Base-by-base conservation (phyloP, 768 basidiomycete genomes). In the Mycena maculata region DNA sequence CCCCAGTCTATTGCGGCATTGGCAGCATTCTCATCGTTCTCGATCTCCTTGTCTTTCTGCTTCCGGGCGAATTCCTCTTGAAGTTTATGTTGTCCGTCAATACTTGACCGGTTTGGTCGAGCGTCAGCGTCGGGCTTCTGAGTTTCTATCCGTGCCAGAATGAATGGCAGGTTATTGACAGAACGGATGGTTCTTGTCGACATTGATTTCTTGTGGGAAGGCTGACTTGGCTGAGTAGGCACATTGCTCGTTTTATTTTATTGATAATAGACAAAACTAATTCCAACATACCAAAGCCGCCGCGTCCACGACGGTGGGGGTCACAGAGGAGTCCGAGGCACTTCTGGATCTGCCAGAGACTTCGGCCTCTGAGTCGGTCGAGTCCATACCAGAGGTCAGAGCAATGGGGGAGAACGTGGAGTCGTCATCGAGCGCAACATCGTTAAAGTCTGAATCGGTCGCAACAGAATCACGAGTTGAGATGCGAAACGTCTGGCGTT, bases 31-130 rank as follows among this genome's bases (percentile, higher is more conserved):
- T 71, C 73, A 22, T 72, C 74, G 70, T 74, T 76, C 33, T 81
- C 78, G 28, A 78, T 82, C 73, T 76, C 77, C 22, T 79, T 76
- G 68, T 85, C 82, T 41, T 81, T 83, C 72, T 90, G 85, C 55
- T 82, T 85, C 49, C 89, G 86, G 55, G 86, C 83, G 70, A 94
- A 94, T 68, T 92, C 92, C 73, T 92, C 90, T 70, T 92, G 92
- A 42, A 94, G 78, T 71, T 88, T 90, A 55, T 88, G 84, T 71
- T 89, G 87, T 3, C 90, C 91, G 64, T 91, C 90, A 39, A 88
- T 67, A 68, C 88, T 88, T 39, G 75, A 78, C 63, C 89, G 81
- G 45, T 81, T 77, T 1, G 78, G 77, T 23, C 78, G 77, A 8
- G 75, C 48, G 41, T 78, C 76, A 23, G 74, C 75, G 45, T 84